phyloP scores from a whole-genome alignment of 768 basidiomycete genomes.

The Mycena rosella region DNA sequence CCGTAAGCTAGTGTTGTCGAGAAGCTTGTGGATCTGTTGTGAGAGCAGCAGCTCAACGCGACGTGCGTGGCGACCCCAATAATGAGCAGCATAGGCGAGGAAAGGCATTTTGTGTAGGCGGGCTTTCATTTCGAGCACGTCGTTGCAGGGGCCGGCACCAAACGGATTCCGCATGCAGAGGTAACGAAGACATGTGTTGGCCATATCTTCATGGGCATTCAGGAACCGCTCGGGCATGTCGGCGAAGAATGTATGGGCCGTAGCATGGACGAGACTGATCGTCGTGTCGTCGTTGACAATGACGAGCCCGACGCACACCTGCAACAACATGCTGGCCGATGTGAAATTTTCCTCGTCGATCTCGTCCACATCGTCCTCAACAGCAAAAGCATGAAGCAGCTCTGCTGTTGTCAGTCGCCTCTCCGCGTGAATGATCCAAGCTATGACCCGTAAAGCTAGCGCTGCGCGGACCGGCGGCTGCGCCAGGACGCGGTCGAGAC shows the following conservation, averaged over 20 bases:
- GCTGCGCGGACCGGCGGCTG: slow-evolving; percentile 17
- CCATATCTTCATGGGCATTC: slow-evolving; percentile 27
- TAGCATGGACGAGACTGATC: slow-evolving; percentile 26
- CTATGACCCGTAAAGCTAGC: slow-evolving; percentile 22
- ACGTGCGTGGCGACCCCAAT: slow-evolving; percentile 32
- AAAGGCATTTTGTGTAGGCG: slow-evolving; percentile 26
- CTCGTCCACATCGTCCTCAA: slow-evolving; percentile 23
- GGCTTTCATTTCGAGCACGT: slow-evolving; percentile 12
- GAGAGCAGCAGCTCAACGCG: slow-evolving; percentile 11
- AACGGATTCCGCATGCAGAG: slow-evolving; percentile 22
- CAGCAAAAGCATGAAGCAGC: slow-evolving; percentile 27
- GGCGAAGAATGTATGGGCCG: slow-evolving; percentile 24
- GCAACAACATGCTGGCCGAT: slow-evolving; percentile 16
- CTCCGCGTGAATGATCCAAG: slow-evolving; percentile 30
- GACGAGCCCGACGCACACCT: slow-evolving; percentile 30
- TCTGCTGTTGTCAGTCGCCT: slow-evolving; percentile 22
- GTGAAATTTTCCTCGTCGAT: slow-evolving; percentile 29
- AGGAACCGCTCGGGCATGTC: slow-evolving; percentile 10
- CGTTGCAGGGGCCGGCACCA: slow-evolving; percentile 11
- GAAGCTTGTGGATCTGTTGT: slow-evolving; percentile 16
- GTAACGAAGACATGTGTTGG: slow-evolving; percentile 28
- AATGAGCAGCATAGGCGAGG: slow-evolving; percentile 23
- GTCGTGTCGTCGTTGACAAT: slow-evolving; percentile 19
- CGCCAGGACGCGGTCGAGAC: slow-evolving; percentile 22
- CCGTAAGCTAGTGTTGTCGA: slow-evolving; percentile 10